These are phyloP conservation scores for Ganoderma boninense DNA, from an alignment of 1,284 basidiomycete genomes.

Conservation along the genomic window DNA sequence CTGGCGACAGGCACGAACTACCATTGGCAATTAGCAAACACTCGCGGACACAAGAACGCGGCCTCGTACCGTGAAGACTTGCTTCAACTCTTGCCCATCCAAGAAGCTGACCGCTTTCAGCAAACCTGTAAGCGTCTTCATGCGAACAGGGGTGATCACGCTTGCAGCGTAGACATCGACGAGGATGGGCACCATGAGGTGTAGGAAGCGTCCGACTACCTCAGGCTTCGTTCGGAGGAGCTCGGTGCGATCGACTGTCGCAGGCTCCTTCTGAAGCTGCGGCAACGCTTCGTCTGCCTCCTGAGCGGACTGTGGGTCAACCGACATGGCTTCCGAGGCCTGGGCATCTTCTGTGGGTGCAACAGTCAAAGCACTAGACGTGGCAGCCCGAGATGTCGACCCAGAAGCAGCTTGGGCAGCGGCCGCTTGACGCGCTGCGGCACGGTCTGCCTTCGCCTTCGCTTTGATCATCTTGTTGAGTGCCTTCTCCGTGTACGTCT, in stretches of 20 bases:
- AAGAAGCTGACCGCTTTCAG: constrained; percentile 91
- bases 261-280: constrained; percentile 45
- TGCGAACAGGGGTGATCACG: constrained; percentile 84
- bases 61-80: constrained; percentile 73
- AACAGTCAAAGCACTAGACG: constrained; percentile 41
- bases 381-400: constrained; percentile 36
- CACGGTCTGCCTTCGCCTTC: constrained; percentile 79
- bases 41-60: constrained; percentile 11
- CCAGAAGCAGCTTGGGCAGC: constrained; percentile 24
- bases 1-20: constrained; percentile 91
- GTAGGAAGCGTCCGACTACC: constrained; percentile 86
- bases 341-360: constrained; percentile 40
- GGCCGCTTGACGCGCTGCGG: constrained; percentile 65
- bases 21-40: constrained; percentile 13
- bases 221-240: constrained; percentile 78
- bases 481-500: constrained; percentile 89
- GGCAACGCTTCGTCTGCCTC: constrained; percentile 44
- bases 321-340: constrained; percentile 32
- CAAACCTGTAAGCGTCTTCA: constrained; percentile 87
- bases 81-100: constrained; percentile 77
- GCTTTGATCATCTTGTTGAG: constrained; percentile 77
- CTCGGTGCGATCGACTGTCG: constrained; percentile 65
- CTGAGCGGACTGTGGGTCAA: constrained; percentile 39
- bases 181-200: constrained; percentile 88
- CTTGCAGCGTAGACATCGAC: constrained; percentile 97